These are phyloP conservation scores for Asterella californica DNA, from an alignment of 225 moss, liverwort and hornwort genomes.

Conservation along the genomic window DNA sequence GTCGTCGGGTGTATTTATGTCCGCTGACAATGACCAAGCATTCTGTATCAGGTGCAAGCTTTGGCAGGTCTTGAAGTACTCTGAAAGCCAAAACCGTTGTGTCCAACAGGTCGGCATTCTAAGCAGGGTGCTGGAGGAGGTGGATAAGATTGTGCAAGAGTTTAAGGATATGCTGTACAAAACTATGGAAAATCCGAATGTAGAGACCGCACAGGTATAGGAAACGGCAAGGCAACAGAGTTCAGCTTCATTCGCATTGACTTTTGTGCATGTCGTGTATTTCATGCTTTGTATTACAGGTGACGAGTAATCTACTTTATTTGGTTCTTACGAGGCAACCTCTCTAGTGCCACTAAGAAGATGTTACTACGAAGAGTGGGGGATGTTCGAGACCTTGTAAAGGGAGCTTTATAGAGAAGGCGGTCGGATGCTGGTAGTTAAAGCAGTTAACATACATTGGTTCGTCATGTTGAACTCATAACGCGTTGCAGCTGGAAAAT, in stretches of 20 bases:
- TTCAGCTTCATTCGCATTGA: background rate
- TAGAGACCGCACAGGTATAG: slow-evolving; percentile 71
- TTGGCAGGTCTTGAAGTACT: background rate
- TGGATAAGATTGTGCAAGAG: slow-evolving; percentile 91
- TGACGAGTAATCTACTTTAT: background rate
- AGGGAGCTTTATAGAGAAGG: background rate
- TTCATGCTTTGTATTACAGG: background rate
- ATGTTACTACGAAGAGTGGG: background rate
- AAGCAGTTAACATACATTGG: background rate
- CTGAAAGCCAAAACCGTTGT: background rate
- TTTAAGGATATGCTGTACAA: slow-evolving; percentile 91
- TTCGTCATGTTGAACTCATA: background rate
- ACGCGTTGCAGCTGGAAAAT: slow-evolving; percentile 64
- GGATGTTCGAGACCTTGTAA: background rate
- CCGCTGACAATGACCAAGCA: too few relatives aligned
- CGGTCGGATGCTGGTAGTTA: background rate
- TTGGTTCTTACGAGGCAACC: background rate
- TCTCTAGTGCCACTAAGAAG: background rate
- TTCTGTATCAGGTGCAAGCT: background rate
- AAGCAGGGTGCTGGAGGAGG: slow-evolving; percentile 93
- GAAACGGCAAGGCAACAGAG: background rate
- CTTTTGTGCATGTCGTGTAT: background rate
- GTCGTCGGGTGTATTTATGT: too few relatives aligned
- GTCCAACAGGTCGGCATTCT: slow-evolving; percentile 72
- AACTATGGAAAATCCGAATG: slow-evolving; percentile 95